Evolutionary conservation across 179 eudicot genomes (phyloP).

Genomic region (Actinidia polygama): DNA sequence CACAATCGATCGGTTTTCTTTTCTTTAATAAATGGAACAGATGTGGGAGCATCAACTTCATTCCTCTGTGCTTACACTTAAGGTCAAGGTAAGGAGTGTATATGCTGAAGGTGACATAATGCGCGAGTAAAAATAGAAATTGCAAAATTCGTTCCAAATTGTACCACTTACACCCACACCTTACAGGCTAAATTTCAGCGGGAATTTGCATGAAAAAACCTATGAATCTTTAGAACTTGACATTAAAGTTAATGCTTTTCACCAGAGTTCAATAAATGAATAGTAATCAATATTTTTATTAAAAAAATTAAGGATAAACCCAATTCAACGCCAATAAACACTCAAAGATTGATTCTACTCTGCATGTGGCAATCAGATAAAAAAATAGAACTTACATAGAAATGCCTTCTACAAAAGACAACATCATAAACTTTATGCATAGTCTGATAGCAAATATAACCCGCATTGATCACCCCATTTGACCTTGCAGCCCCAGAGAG

Average conservation of each 20-base stretch:
- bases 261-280: background rate
- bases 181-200: background rate
- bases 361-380: background rate
- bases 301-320: background rate
- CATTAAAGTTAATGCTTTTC: background rate
- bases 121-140: background rate
- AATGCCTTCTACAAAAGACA: constrained; percentile 43
- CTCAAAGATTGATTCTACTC: background rate
- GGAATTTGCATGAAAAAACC: background rate
- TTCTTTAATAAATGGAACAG: background rate
- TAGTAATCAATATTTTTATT: too few species aligned
- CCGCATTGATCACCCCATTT: constrained; percentile 91
- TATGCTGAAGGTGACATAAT: background rate
- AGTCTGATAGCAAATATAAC: constrained; percentile 72
- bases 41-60: background rate
- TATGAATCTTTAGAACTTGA: background rate
- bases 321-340: background rate
- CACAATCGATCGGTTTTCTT: background rate
- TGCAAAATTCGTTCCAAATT: constrained; percentile 2
- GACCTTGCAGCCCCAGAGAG: constrained; percentile 84
- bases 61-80: background rate
- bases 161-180: background rate
- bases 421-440: constrained; percentile 72
- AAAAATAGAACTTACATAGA: constrained; percentile 46
- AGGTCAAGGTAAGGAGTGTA: background rate